A percentile compares a stretch with the other conserved stretches of the same genome.
phyloP scores from a whole-genome alignment of 2,329 filamentous ascomycete species.

The Capronia americana region DNA sequence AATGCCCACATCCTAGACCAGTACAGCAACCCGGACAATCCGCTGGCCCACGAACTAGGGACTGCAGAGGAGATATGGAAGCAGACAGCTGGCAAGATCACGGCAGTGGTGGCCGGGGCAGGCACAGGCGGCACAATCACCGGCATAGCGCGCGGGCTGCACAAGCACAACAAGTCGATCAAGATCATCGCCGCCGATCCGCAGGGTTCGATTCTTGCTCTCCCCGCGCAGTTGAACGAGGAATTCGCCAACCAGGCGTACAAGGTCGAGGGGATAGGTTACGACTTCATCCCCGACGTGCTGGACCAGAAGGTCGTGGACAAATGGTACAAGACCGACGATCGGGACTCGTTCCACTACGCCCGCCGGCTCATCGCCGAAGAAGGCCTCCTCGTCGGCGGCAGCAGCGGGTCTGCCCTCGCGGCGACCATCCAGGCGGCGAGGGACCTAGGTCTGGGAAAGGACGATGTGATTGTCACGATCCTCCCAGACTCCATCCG shows the following conservation, averaged over 20 bases:
- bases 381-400: constrained; percentile 91
- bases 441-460: constrained; percentile 76
- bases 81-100: constrained; percentile 83
- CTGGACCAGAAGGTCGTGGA: constrained; percentile 80
- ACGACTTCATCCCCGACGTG: constrained; percentile 97
- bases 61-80: constrained; percentile 96
- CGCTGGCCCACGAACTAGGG: constrained; percentile 88
- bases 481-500: constrained; percentile 94
- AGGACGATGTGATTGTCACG: constrained; percentile 88
- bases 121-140: constrained; percentile 96
- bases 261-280: constrained; percentile 98
- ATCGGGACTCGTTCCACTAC: constrained; percentile 86
- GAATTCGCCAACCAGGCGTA: constrained; percentile 82
- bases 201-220: constrained; percentile 85
- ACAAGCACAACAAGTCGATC: constrained; percentile 83
- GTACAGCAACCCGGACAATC: constrained; percentile 91
- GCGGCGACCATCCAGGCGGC: constrained; percentile 78
- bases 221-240: constrained; percentile 80
- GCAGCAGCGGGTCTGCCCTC: constrained; percentile 91
- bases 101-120: constrained; percentile 84
- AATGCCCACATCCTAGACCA: constrained; percentile 98
- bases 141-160: constrained; percentile 81
- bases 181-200: constrained; percentile 94
- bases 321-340: constrained; percentile 98
- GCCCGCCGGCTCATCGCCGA: constrained; percentile 91